Conservation (phyloP, 345 rosid genomes). For the Linum lewisii region DNA sequence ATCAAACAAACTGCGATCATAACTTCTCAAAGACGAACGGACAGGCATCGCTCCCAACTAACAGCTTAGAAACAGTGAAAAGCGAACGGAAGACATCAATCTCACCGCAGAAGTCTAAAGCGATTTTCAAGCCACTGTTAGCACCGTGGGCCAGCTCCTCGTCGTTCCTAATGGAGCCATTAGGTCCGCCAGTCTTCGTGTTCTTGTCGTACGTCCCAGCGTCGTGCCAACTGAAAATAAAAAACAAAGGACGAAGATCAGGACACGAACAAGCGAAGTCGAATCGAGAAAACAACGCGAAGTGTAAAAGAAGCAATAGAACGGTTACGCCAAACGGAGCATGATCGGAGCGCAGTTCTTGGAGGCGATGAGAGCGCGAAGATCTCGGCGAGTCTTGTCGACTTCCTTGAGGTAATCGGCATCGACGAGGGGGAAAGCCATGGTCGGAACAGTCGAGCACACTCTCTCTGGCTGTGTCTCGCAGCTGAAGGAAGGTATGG, state of each 20-base stretch:
- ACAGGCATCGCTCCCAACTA: not conserved
- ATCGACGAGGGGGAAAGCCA: constrained; percentile 73
- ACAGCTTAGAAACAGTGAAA: not conserved
- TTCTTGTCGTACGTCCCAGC: constrained; percentile 82
- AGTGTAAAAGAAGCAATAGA: constrained; percentile 1
- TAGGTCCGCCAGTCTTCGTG: constrained; percentile 82
- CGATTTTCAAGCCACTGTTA: constrained; percentile 73
- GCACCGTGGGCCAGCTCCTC: constrained; percentile 69
- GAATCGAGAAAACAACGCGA: not conserved
- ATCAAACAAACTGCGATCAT: not conserved
- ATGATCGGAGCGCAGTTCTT: constrained; percentile 93
- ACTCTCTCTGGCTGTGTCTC: too few species aligned
- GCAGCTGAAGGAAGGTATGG: too few species aligned
- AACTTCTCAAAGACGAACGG: not conserved
- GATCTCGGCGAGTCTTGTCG: constrained; percentile 87
- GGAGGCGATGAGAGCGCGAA: constrained; percentile 73
- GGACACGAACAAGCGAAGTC: not conserved
- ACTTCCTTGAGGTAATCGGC: constrained; percentile 74
- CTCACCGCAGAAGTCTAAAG: constrained; percentile 72
- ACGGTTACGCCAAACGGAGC: constrained; percentile 82
- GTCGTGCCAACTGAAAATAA: constrained; percentile 74
- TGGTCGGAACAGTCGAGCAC: constrained; percentile 6
- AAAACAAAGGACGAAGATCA: not conserved
- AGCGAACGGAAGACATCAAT: not conserved
- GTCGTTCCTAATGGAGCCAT: constrained; percentile 82